Evolutionary conservation across 2,329 filamentous ascomycete species (phyloP).

Genomic region (Helicocarpus griseus): DNA sequence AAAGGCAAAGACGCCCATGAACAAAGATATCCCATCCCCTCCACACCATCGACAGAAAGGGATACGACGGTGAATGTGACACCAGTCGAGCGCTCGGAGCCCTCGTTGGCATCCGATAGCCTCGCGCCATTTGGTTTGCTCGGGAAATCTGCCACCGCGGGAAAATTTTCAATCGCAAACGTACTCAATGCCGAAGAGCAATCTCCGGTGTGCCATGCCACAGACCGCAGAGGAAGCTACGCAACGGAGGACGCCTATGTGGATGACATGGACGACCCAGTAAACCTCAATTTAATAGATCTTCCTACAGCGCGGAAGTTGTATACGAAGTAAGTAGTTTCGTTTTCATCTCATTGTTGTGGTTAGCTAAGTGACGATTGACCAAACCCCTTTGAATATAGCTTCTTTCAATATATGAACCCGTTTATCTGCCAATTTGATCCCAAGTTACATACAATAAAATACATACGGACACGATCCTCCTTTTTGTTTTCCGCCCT

Average conservation of each 20-base stretch:
- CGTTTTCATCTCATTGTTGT: background rate
- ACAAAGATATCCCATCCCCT: background rate
- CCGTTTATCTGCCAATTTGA: slow-evolving; percentile 35
- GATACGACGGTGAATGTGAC: background rate
- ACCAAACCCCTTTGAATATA: slow-evolving; percentile 6
- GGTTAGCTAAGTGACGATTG: background rate
- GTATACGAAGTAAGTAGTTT: slow-evolving; percentile 19
- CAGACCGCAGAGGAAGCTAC: background rate
- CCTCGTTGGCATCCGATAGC: slow-evolving; percentile 8
- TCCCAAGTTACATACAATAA: slow-evolving; percentile 28
- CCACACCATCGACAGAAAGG: background rate
- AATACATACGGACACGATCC: slow-evolving; percentile 26
- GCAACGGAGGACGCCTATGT: slow-evolving; percentile 4
- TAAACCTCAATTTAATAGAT: slow-evolving; percentile 19
- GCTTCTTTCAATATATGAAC: slow-evolving; percentile 32
- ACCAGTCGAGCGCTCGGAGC: background rate
- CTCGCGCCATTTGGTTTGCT: slow-evolving; percentile 13
- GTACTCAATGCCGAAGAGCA: slow-evolving; percentile 14
- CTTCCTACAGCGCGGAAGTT: slow-evolving; percentile 20
- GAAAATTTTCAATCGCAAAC: slow-evolving; percentile 15
- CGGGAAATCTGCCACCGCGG: slow-evolving; percentile 19
- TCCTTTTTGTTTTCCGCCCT: slow-evolving; percentile 29
- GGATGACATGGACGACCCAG: slow-evolving; percentile 19
- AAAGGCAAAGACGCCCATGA: slow-evolving; percentile 1
- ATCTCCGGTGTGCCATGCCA: slow-evolving; percentile 4